These are phyloP conservation scores for Carpinus viminea DNA, from an alignment of 306 rosid genomes.

Conservation along the genomic window DNA sequence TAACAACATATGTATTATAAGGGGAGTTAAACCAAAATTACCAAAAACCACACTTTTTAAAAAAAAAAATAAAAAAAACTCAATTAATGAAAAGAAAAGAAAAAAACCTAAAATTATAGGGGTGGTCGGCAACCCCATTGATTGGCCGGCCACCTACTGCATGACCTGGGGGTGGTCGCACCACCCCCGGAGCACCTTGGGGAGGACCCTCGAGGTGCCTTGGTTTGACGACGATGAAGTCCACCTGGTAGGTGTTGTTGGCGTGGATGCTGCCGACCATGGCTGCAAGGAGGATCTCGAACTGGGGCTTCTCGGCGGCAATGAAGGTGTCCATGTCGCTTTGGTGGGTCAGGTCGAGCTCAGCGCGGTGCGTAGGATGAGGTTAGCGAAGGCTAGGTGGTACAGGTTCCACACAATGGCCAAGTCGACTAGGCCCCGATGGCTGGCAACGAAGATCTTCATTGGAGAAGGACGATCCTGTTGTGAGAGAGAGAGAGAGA, in stretches of 20 bases:
- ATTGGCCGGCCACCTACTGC: too few relatives aligned
- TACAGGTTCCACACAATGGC: constrained; percentile 82
- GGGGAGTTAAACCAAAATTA: too few relatives aligned
- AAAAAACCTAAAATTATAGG: too few relatives aligned
- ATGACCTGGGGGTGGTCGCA: too few relatives aligned
- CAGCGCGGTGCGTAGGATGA: constrained; percentile 62
- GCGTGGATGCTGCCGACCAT: constrained; percentile 98
- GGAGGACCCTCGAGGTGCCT: too few relatives aligned
- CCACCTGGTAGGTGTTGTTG: constrained; percentile 87
- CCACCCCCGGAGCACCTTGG: too few relatives aligned
- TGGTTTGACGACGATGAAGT: constrained; percentile 73
- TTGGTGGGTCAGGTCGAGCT: constrained; percentile 87
- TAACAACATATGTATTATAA: too few relatives aligned
- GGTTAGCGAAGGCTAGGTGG: constrained; percentile 64
- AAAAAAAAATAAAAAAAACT: too few relatives aligned
- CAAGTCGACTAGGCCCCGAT: constrained; percentile 91
- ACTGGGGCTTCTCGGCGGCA: constrained; percentile 67
- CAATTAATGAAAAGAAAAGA: too few relatives aligned
- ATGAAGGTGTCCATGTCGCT: constrained; percentile 82
- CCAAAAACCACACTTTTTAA: too few relatives aligned
- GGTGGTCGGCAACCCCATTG: too few relatives aligned
- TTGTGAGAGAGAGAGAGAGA: neutral
- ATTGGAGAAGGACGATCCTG: constrained; percentile 50
- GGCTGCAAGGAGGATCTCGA: constrained; percentile 82
- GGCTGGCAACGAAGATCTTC: constrained; percentile 89